Evolutionary conservation across 2,329 filamentous ascomycete genomes (phyloP), one percentile per base, ranked within the genome.

Genomic region (Colletotrichum liaoningense): DNA sequence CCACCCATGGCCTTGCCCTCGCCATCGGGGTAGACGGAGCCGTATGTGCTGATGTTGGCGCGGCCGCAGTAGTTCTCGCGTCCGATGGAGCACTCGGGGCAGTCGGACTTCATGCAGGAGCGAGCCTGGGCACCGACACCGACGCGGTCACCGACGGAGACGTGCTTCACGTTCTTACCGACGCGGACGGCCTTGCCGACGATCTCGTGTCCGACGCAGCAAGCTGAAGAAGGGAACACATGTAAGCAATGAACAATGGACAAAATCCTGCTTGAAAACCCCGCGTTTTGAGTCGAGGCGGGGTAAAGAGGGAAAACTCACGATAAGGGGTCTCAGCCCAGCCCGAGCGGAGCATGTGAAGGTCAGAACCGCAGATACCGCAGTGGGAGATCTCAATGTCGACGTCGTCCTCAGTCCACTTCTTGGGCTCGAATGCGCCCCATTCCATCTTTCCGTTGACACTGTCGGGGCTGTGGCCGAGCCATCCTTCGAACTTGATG

Each of bases 351-450:
- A 92, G 83, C 5, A 84, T 87, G 81, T 93, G 90, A 46, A 92
- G 63, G 75, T 93, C 91, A 0, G 87, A 88, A 67, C 90, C 91
- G 78, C 91, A 93, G 75, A 93, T 87, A 73, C 91, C 91, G 77
- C 90, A 93, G 83, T 93, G 90, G 3, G 89, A 88, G 75, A 93
- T 83, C 78, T 89, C 85, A 76, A 93, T 91, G 78, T 93, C 91
- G 67, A 93, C 82, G 74, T 93, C 90, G 30, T 86, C 88, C 79
- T 93, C 91, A 57, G 90, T 88, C 88, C 90, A 93, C n/a, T 83
- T 81, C 84, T 93, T 93, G 49, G 90, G 90, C 80, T 90, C 85
- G 68, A 88, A 92, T 69, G 88, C 81, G 54, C 82, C 83, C 88
- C 88, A 89, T 38, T 83, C 79, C 88, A 90, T 89, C 66, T 89